A percentile compares a stretch with the other conserved stretches of the same genome.
phyloP scores from a whole-genome alignment of 306 rosid species.

The Pterocarpus macrocarpus region DNA sequence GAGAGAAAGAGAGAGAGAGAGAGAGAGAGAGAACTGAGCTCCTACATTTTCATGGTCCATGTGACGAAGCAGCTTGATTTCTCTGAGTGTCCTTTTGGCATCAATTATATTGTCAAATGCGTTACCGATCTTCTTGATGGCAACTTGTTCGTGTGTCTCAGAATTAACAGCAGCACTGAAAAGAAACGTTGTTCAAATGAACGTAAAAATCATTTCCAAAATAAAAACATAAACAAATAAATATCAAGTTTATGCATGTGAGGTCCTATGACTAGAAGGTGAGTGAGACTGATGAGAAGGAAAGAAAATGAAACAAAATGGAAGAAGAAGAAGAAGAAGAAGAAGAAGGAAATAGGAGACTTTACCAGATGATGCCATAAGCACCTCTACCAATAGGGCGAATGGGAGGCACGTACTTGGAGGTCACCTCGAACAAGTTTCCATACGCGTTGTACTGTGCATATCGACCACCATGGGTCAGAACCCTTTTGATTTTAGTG shows the following conservation, averaged over 20 bases:
- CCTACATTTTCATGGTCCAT: constrained; percentile 95
- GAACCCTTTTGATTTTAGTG: constrained; percentile 79
- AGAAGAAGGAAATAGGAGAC: constrained; percentile 36
- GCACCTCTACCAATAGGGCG: constrained; percentile 97
- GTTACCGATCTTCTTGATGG: constrained; percentile 95
- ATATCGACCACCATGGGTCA: constrained; percentile 88
- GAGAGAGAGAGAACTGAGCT: constrained; percentile 30
- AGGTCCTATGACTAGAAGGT: too few species aligned
- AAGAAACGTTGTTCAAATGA: constrained; percentile 36
- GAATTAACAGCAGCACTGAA: constrained; percentile 90
- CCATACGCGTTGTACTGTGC: constrained; percentile 96
- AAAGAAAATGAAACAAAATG: too few species aligned
- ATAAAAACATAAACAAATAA: background rate
- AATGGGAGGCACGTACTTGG: constrained; percentile 94
- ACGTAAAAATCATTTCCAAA: constrained; percentile 18
- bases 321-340: too few species aligned
- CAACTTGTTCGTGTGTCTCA: constrained; percentile 92
- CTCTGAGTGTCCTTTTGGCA: constrained; percentile 96
- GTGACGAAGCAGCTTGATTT: constrained; percentile 95
- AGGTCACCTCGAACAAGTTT: constrained; percentile 91
- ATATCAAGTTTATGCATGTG: constrained; percentile 13
- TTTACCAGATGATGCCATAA: constrained; percentile 92
- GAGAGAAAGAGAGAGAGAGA: background rate
- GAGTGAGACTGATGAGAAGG: too few species aligned
- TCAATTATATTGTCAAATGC: constrained; percentile 94